These are phyloP conservation scores for Zymoseptoria ardabiliae DNA, from an alignment of 2,329 filamentous ascomycete species.

Conservation along the genomic window DNA sequence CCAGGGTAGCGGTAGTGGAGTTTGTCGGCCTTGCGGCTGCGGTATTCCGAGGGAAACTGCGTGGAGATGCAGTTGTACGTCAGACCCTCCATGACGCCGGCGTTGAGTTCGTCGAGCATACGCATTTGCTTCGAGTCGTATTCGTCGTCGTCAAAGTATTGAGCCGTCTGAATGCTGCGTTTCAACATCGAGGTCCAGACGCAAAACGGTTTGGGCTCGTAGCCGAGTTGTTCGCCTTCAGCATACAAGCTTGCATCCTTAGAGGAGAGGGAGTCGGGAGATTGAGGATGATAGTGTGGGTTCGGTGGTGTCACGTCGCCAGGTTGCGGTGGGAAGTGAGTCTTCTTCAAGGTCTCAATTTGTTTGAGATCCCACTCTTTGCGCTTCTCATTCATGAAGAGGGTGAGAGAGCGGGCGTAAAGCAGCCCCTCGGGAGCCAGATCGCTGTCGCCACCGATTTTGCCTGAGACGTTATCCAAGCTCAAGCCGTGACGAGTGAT, in stretches of 20 bases:
- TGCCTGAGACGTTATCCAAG: conserved; percentile 75
- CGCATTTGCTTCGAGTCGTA: conserved; percentile 79
- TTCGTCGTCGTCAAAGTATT: conserved; percentile 90
- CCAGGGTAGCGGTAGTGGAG: conserved; percentile 95
- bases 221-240: conserved; percentile 37
- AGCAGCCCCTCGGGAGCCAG: conserved; percentile 71
- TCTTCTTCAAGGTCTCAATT: conserved; percentile 65
- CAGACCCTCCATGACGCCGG: conserved; percentile 86
- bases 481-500: conserved; percentile 94
- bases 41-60: conserved; percentile 74
- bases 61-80: conserved; percentile 84
- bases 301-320: conserved; percentile 94
- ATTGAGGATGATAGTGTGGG: conserved; percentile 61
- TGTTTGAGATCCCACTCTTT: conserved; percentile 77
- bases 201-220: conserved; percentile 71
- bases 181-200: conserved; percentile 98
- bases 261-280: conserved; percentile 22
- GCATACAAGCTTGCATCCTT: conserved; percentile 25
- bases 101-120: conserved; percentile 81
- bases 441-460: conserved; percentile 83
- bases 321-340: conserved; percentile 79
- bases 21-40: conserved; percentile 73
- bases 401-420: conserved; percentile 72
- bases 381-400: conserved; percentile 75
- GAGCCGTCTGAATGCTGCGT: conserved; percentile 77